Conservation (phyloP, 2,329 filamentous ascomycete genomes). For the Magnaporthiopsis rhizophila region DNA sequence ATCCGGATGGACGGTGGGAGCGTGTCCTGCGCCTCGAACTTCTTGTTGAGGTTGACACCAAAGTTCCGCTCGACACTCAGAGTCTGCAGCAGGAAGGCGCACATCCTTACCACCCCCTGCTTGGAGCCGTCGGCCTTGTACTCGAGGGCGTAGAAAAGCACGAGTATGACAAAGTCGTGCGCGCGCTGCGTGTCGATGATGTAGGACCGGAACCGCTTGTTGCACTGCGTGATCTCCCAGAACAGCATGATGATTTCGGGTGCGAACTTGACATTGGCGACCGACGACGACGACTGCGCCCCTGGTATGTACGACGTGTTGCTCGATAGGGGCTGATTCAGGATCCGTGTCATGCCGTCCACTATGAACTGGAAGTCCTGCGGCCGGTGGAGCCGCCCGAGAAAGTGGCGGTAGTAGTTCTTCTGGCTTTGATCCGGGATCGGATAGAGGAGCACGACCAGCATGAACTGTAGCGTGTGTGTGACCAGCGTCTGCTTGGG, state of each 20-base stretch:
- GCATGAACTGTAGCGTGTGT: slow-evolving; percentile 84
- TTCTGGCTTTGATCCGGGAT: slow-evolving; percentile 69
- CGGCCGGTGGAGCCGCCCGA: slow-evolving; percentile 80
- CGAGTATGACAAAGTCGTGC: slow-evolving; percentile 85
- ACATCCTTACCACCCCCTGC: slow-evolving; percentile 92
- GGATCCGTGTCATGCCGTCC: slow-evolving; percentile 84
- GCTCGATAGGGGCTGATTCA: slow-evolving; percentile 87
- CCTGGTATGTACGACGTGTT: slow-evolving; percentile 84
- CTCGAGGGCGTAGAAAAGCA: slow-evolving; percentile 88
- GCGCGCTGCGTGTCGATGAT: slow-evolving; percentile 92
- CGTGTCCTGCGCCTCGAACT: slow-evolving; percentile 81
- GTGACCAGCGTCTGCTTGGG: slow-evolving; percentile 85
- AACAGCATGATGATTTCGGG: slow-evolving; percentile 96
- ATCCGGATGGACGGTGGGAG: slow-evolving; percentile 76
- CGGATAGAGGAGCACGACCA: slow-evolving; percentile 77
- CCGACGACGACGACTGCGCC: slow-evolving; percentile 58
- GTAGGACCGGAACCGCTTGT: slow-evolving; percentile 92
- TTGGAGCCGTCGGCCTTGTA: slow-evolving; percentile 79
- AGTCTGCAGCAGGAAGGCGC: slow-evolving; percentile 92
- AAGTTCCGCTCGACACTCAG: slow-evolving; percentile 89
- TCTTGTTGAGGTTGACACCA: slow-evolving; percentile 80
- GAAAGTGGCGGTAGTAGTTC: slow-evolving; percentile 90
- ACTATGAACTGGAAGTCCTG: slow-evolving; percentile 98
- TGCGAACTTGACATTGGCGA: slow-evolving; percentile 55
- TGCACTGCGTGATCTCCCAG: slow-evolving; percentile 96